Base-by-base conservation (phyloP, 441 rosid genomes). In the Hura crepitans region DNA sequence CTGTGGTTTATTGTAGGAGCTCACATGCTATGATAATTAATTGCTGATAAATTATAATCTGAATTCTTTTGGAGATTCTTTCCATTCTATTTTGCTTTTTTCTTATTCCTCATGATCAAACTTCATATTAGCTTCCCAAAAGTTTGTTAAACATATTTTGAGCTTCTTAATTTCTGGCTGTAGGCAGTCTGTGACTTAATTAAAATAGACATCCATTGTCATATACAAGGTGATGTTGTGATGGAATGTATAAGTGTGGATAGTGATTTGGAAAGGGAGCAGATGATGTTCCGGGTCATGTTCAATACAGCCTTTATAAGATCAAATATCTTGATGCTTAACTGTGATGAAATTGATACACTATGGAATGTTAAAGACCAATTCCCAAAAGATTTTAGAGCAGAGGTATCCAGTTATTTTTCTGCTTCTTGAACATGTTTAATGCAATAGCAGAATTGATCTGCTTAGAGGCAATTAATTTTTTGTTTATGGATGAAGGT, bases 181-280 rank as follows among this genome's bases (percentile, higher is more conserved):
- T 91, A 90, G 97, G 91, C 81, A 82, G 94, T 90, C 59, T 80
- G 87, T 54, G 90, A 86, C 77, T 65, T 86, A 70, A 92, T 89
- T 51, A 89, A 89, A 82, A 85, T 89, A 72, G 92, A 95, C 79
- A 89, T 90, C 71, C 82, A 79, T 78, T 89, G 96, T 72, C 92
- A 84, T 77, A 72, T 92, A 76, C 87, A 87, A 72, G 97, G 97
- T 74, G 99, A 95, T 82, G 89, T 90, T 43, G 96, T 95, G 78
- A 85, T 95, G 49, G 99, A 92, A 83, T 90, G 97, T 79, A 81
- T 87, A 76, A 80, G 75, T 51, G 70, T 90, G 77, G 85, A 84
- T 39, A 79, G 82, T 79, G 93, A 85, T 68, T 82, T 79, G 65
- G 93, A 85, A 79, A 81, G 76, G 63, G 97, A 94, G 75, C 81